Conservation (phyloP, 1,139 yeast species). For the Saccharomycopsis hybrid region DNA sequence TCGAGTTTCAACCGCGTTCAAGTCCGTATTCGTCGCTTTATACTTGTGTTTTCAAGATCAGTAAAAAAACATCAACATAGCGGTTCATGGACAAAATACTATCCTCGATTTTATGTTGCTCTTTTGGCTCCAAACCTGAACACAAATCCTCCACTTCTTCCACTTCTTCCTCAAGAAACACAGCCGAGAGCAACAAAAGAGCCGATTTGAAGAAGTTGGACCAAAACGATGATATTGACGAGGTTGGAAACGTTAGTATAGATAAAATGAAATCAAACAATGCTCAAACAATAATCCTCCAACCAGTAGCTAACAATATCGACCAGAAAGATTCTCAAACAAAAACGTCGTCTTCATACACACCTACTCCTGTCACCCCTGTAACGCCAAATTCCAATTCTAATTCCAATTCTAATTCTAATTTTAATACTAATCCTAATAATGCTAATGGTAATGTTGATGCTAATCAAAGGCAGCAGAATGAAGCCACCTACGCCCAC, state of each 20-base stretch:
- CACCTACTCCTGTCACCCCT: not conserved
- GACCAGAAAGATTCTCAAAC: too few relatives aligned
- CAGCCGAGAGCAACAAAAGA: slow-evolving; percentile 17
- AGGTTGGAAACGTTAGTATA: slow-evolving; percentile 11
- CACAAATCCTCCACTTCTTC: slow-evolving; percentile 17
- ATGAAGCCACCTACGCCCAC: not conserved
- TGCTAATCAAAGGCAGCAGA: too few relatives aligned
- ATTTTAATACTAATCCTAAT: too few relatives aligned
- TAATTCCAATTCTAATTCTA: not conserved
- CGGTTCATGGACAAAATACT: slow-evolving; percentile 19
- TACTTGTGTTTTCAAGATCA: too few relatives aligned
- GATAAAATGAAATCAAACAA: slow-evolving; percentile 10
- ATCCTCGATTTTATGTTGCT: slow-evolving; percentile 20
- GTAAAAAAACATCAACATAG: too few relatives aligned
- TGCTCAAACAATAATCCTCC: slow-evolving; percentile 14
- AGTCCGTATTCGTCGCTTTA: too few relatives aligned
- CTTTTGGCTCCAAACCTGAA: slow-evolving; percentile 18
- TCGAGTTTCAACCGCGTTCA: too few relatives aligned
- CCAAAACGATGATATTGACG: slow-evolving; percentile 12
- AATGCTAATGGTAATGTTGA: too few relatives aligned
- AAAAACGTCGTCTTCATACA: not conserved
- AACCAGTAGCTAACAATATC: slow-evolving; percentile 3
- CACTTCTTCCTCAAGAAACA: slow-evolving; percentile 17
- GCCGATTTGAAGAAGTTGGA: slow-evolving; percentile 8
- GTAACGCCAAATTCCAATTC: not conserved